Conservation (phyloP, 1,139 yeast genomes). For the Diutina ranongensis region DNA sequence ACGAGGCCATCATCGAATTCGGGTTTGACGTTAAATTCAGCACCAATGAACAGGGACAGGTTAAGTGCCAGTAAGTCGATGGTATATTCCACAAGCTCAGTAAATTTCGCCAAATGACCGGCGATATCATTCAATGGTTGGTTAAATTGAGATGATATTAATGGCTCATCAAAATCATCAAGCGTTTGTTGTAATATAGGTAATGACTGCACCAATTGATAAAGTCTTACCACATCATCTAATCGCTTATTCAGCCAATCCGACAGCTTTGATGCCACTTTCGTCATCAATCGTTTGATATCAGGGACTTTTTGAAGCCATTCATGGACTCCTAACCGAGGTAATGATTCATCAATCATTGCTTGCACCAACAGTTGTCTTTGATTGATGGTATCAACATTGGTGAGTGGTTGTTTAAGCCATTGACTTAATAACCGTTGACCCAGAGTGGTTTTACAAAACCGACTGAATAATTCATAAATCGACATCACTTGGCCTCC, state of each 20-base stretch:
- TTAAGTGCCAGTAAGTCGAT: conserved; percentile 78
- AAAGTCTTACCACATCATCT: conserved; percentile 86
- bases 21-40: conserved; percentile 77
- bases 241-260: conserved; percentile 37
- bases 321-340: conserved; percentile 55
- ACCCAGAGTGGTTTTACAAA: conserved; percentile 78
- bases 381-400: conserved; percentile 41
- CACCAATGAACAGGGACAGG: conserved; percentile 28
- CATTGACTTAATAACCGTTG: conserved; percentile 79
- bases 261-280: conserved; percentile 27
- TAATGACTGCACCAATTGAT: conserved; percentile 60
- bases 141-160: conserved; percentile 6
- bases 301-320: conserved; percentile 73
- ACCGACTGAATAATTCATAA: conserved; percentile 68
- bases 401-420: conserved; percentile 89
- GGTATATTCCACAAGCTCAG: conserved; percentile 85
- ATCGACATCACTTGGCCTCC: conserved; percentile 33
- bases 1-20: conserved; percentile 76
- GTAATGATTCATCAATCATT: conserved; percentile 56
- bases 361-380: conserved; percentile 68
- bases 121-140: conserved; percentile 39
- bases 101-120: conserved; percentile 49
- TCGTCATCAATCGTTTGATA: conserved; percentile 60
- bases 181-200: conserved; percentile 48
- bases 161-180: conserved; percentile 16